A percentile compares a stretch with the other conserved stretches of the same genome.
Evolutionary conservation across 108 stramenopile species (phyloP).

Genomic region (Conticribra weissflogii): DNA sequence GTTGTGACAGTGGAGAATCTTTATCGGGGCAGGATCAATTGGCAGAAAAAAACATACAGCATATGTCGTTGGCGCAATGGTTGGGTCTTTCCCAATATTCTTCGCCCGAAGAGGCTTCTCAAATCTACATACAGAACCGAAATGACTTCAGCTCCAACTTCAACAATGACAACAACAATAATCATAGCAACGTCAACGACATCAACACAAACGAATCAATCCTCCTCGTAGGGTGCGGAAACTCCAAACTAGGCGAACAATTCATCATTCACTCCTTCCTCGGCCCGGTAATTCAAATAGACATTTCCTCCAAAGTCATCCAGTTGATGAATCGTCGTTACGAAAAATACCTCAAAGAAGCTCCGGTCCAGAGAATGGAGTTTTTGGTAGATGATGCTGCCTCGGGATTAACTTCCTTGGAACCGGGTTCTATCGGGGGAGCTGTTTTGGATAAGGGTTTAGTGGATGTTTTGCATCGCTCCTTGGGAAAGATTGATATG

Average conservation of each 20-base stretch:
- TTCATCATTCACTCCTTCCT: conserved; percentile 50
- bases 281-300: conserved; percentile 65
- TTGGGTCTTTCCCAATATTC: conserved; percentile 28
- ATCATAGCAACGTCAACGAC: conserved; percentile 7
- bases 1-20: too few species aligned
- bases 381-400: conserved; percentile 73
- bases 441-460: conserved; percentile 82
- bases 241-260: conserved; percentile 76
- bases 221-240: conserved; percentile 81
- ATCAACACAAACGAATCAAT: conserved; percentile 54
- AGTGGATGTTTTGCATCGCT: conserved; percentile 75
- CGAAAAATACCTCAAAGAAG: conserved; percentile 47
- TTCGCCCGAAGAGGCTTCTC: conserved; percentile 35
- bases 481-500: neutral
- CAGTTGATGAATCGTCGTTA: conserved; percentile 64
- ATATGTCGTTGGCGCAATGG: conserved; percentile 53
- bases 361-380: conserved; percentile 44
- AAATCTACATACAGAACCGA: conserved; percentile 10
- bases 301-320: conserved; percentile 64
- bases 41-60: neutral
- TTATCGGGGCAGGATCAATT: too few species aligned
- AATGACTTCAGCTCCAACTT: neutral
- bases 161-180: neutral
- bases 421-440: conserved; percentile 59
- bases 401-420: conserved; percentile 63